Evolutionary conservation across 257 asterid species (phyloP), one percentile per base, ranked within the genome.

Genomic region (Solanum verrucosum): DNA sequence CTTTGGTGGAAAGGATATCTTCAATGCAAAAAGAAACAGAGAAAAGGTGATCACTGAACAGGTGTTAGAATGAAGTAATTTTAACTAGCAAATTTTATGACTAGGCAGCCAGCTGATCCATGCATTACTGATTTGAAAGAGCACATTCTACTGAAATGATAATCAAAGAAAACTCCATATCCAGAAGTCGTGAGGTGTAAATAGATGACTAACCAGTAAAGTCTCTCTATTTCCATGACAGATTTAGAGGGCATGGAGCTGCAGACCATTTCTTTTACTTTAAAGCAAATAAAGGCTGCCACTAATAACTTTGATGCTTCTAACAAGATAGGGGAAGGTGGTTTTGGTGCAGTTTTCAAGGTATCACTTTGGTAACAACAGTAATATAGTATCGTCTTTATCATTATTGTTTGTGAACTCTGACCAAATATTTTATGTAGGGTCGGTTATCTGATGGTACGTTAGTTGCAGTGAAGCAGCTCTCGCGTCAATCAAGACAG

Each of bases 341-440:
- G 99, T 89, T 96, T 96, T 68, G 99, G 99, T 73, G 92, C 99
- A 2, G 99, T 96, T 56, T 95, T 92, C 95, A 96, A 95, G 98
- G 98, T 94, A 88, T 29, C 73, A 42, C 18, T 87, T 83, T 68
- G 49, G 56, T 60, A 25, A 42, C 42, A 27, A 87, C 23, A 83
- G 38, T 38, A 38, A 12, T 46, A 35, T 29, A 18, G 27, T 44
- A 84, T 10, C 29, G 0, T 16, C n/a, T 9, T 65, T 49, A 25
- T 35, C 63, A 60, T 23, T 42, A 27, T 65, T 63, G 35, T 87
- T 40, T 83, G 70, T 84, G 27, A 49, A 72, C 46, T 60, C 90
- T 90, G 88, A 89, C 65, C 82, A 49, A 68, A 42, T 59, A 91
- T 63, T 40, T 89, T 65, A 70, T 84, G 88, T 91, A 96, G 99